Percentiles rank a stretch among this genome's conserved stretches.
These are phyloP conservation scores for Cytidiella melzeri DNA, from an alignment of 768 basidiomycete species.

Conservation along the genomic window DNA sequence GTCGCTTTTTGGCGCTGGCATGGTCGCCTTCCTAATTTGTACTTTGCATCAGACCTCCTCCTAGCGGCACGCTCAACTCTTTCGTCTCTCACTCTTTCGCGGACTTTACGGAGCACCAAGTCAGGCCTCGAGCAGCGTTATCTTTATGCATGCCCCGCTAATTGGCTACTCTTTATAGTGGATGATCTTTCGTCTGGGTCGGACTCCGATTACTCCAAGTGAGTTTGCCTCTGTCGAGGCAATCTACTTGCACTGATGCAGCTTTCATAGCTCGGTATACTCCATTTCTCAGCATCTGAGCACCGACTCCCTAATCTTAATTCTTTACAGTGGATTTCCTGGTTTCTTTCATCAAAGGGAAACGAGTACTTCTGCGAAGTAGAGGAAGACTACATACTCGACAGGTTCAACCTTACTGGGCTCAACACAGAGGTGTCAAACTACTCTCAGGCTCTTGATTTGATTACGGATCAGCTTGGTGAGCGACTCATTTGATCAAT, in stretches of 20 bases:
- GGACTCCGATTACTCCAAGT: slow-evolving; percentile 96
- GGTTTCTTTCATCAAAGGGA: slow-evolving; percentile 95
- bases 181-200: slow-evolving; percentile 88
- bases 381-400: slow-evolving; percentile 97
- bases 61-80: neutral
- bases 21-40: neutral
- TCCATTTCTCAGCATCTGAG: neutral
- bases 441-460: slow-evolving; percentile 88
- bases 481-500: slow-evolving; percentile 23
- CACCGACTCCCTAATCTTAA: slow-evolving; percentile 5
- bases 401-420: slow-evolving; percentile 97
- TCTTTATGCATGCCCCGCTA: neutral
- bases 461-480: slow-evolving; percentile 96
- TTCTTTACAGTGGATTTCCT: slow-evolving; percentile 80
- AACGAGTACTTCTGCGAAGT: slow-evolving; percentile 99
- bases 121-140: neutral
- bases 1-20: too few relatives aligned
- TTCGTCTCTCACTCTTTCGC: neutral
- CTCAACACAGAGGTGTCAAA: slow-evolving; percentile 94
- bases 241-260: slow-evolving; percentile 6
- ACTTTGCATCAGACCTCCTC: neutral
- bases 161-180: slow-evolving; percentile 37
- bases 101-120: neutral
- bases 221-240: slow-evolving; percentile 22
- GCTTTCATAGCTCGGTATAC: slow-evolving; percentile 21